Evolutionary conservation across 257 asterid genomes (phyloP).

Genomic region (Catharanthus roseus): DNA sequence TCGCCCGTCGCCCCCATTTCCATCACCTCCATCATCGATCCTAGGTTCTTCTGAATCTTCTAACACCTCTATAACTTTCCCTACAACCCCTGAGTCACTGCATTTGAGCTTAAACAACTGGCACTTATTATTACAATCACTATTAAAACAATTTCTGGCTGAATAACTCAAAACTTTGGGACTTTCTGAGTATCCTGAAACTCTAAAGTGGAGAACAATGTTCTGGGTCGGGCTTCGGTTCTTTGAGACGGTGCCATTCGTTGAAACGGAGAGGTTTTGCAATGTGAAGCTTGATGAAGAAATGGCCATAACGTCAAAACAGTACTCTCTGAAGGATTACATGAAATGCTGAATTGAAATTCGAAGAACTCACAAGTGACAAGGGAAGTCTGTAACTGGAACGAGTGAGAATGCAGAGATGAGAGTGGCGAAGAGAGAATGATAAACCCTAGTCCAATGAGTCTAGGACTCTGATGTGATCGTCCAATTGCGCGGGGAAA

Average conservation of each 20-base stretch:
- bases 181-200: background rate
- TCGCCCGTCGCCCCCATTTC: slow-evolving; percentile 44
- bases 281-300: slow-evolving; percentile 10
- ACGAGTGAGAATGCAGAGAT: no score
- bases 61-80: slow-evolving; percentile 14
- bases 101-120: slow-evolving; percentile 29
- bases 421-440: background rate
- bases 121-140: background rate
- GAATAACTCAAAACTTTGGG: slow-evolving; percentile 12
- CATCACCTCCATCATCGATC: slow-evolving; percentile 43
- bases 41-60: slow-evolving; percentile 29
- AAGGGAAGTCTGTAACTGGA: no score
- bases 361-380: no score
- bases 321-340: background rate
- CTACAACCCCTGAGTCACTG: slow-evolving; percentile 25
- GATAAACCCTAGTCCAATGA: slow-evolving; percentile 10
- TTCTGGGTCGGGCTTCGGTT: slow-evolving; percentile 3
- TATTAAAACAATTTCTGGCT: background rate
- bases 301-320: slow-evolving; percentile 15
- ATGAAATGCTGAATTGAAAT: background rate
- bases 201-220: slow-evolving; percentile 2
- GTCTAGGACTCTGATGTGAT: no score
- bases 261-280: slow-evolving; percentile 7
- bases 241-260: background rate
- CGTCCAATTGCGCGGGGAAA: background rate